These are phyloP conservation scores for Epichloe gansuensis DNA, from an alignment of 2,329 filamentous ascomycete species.

Conservation along the genomic window DNA sequence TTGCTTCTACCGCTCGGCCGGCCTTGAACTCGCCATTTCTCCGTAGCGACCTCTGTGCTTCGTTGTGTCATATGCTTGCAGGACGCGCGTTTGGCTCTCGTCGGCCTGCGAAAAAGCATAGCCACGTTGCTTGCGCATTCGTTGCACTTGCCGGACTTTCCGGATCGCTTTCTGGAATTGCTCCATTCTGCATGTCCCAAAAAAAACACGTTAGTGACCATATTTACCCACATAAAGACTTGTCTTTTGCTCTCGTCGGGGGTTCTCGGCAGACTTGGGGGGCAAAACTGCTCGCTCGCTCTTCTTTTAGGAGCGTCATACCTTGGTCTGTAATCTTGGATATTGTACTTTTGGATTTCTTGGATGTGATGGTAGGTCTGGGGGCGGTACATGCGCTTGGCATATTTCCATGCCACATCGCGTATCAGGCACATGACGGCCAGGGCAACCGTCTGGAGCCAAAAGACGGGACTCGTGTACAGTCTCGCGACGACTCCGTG, in stretches of 20 bases:
- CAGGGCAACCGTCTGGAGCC: conserved; percentile 74
- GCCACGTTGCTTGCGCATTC: conserved; percentile 97
- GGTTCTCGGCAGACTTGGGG: too few relatives aligned
- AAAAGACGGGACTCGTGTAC: conserved; percentile 75
- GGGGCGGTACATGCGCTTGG: conserved; percentile 91
- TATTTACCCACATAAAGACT: too few relatives aligned
- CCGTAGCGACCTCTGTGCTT: conserved; percentile 82
- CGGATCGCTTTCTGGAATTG: conserved; percentile 99
- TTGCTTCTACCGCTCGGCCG: conserved; percentile 12
- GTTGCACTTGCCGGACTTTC: conserved; percentile 94
- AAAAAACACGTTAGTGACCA: too few relatives aligned
- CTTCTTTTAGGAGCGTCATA: conserved; percentile 26
- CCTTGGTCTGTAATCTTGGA: conserved; percentile 95
- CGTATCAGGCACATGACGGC: conserved; percentile 71
- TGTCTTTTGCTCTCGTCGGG: too few relatives aligned
- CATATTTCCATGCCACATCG: conserved; percentile 95
- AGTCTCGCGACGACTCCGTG: conserved; percentile 69
- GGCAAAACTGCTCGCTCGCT: too few relatives aligned
- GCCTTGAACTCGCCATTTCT: conserved; percentile 61
- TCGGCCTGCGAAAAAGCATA: conserved; percentile 98
- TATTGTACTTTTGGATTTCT: conserved; percentile 99
- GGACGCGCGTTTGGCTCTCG: conserved; percentile 84
- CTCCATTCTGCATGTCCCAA: conserved; percentile 58
- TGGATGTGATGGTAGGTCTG: conserved; percentile 97
- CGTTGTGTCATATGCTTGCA: conserved; percentile 97